These are phyloP conservation scores for Puya raimondii DNA, from an alignment of 176 grass and related monocot genomes.

Conservation along the genomic window DNA sequence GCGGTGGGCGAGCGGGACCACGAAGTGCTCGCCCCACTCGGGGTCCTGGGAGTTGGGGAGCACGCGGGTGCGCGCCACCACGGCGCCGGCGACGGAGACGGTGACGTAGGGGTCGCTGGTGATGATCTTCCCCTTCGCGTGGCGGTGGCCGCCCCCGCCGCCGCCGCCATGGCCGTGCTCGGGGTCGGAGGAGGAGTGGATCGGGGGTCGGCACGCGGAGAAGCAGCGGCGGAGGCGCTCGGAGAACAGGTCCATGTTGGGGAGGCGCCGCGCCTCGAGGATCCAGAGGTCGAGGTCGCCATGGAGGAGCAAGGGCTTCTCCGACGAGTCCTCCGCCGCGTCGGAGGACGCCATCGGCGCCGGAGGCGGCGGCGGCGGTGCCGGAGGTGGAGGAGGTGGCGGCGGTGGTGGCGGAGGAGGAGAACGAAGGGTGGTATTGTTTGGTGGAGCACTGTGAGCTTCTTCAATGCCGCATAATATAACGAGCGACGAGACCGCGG, in stretches of 20 bases:
- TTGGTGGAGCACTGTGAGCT: too few species aligned
- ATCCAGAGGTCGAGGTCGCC: constrained; percentile 81
- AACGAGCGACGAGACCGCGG: too few species aligned
- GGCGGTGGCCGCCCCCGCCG: background rate
- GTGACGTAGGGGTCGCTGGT: constrained; percentile 98
- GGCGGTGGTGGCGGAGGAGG: too few species aligned
- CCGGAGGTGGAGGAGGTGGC: background rate
- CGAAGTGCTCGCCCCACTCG: constrained; percentile 62
- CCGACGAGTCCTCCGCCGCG: constrained; percentile 22
- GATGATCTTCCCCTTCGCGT: constrained; percentile 47
- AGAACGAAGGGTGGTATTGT: too few species aligned
- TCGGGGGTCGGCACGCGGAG: constrained; percentile 33
- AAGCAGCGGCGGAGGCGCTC: constrained; percentile 69
- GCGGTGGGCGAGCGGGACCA: constrained; percentile 67
- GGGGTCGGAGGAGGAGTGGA: constrained; percentile 23
- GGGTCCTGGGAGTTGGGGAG: constrained; percentile 70
- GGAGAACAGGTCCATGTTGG: constrained; percentile 93
- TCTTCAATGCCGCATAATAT: too few species aligned
- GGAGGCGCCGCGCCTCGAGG: constrained; percentile 65
- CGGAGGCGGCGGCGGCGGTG: background rate
- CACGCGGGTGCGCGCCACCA: constrained; percentile 78
- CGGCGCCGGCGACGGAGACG: constrained; percentile 50
- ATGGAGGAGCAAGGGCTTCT: constrained; percentile 46
- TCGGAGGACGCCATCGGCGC: constrained; percentile 38
- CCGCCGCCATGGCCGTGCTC: background rate